Base-by-base conservation (phyloP, 345 rosid genomes). In the Pugionium cornutum region DNA sequence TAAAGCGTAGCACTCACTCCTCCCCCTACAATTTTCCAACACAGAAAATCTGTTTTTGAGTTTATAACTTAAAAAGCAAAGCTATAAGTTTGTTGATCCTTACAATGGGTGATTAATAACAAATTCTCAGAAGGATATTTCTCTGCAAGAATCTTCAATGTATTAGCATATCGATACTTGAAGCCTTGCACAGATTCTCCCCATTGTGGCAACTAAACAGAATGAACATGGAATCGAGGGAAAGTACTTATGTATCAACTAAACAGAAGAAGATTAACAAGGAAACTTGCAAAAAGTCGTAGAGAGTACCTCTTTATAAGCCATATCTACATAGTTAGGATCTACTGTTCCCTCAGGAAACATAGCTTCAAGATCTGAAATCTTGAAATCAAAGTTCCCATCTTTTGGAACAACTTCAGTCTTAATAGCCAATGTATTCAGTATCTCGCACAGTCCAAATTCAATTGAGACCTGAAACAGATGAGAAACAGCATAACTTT, bases 91-190 rank as follows among this genome's bases (percentile, higher is more conserved):
- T 4, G 28, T 42, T 59, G 56, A 1, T 37, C 55, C 75, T 81
- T 77, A 87, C 97, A 89, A 71, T 88, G 98, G 6, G 98, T 83
- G 65, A 92, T 75, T 7, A 92, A 77, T 51, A 88, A 80, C 82
- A 92, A 74, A 67, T 89, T 89, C 53, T 92, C 95, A 11, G 59
- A 58, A 51, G 96, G 97, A 83, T 86, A 85, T 71, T 74, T 85
- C 59, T 88, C 85, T 0, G 92, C 89, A 3, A 89, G 91, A 1
- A 69, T 69, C 69, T 75, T 80, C 25, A 92, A 46, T 26, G 71
- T 69, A 3, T 75, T 68, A 32, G 53, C 77, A 75, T 79, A 86
- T 76, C 96, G 85, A 18, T 43, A 44, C 54, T 80, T 77, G n/a
- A 80, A 69, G 10, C 44, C 68, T 28, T 1, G 10, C 35, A 32